Evolutionary conservation across 1,284 basidiomycete genomes (phyloP), one percentile per base, ranked within the genome.

Genomic region (Ustilago xerochloae): DNA sequence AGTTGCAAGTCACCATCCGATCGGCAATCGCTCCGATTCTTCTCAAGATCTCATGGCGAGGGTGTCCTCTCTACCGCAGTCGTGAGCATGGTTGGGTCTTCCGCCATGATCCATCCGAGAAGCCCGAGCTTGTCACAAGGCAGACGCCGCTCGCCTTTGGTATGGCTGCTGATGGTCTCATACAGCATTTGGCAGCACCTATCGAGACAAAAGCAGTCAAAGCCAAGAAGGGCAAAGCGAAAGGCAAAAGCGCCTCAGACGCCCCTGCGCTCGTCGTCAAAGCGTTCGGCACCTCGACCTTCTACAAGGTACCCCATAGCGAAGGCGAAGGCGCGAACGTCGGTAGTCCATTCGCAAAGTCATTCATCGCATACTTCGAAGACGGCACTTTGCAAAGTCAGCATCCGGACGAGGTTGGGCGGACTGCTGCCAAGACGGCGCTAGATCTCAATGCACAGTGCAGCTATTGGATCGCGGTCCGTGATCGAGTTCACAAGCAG

Each of bases 381-480:
- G 91, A 93, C 73, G 93, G 69, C 58, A 91, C 90, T 77, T 85
- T 56, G 80, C 81, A 20, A 72, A 85, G 47, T 76, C 85, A 61
- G 66, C 85, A 78, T 75, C 77, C 79, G 8, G 76, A 79, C 32
- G 79, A 77, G 32, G 84, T 84, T 41, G 83, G 92, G 0, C 91
- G 90, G 3, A 88, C 89, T 48, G 91, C 91, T 55, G 93, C 95
- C 1, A 89, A 89, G 79, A 91, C 91, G 48, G 94, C 96, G 0
- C 87, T 97, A 60, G 91, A 94, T 64, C 91, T 98, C 89, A 98
- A 95, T 79, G 92, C 93, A 0, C 91, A 94, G 79, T 98, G 96
- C 87, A 94, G 92, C 82, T 99, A 99, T 85, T 99, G 96, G 97
- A 94, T 97, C 82, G 93, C 92, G 68, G 92, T 94, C 1, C 88